Base-by-base conservation (phyloP, 306 rosid species). In the Quercus ilex region DNA sequence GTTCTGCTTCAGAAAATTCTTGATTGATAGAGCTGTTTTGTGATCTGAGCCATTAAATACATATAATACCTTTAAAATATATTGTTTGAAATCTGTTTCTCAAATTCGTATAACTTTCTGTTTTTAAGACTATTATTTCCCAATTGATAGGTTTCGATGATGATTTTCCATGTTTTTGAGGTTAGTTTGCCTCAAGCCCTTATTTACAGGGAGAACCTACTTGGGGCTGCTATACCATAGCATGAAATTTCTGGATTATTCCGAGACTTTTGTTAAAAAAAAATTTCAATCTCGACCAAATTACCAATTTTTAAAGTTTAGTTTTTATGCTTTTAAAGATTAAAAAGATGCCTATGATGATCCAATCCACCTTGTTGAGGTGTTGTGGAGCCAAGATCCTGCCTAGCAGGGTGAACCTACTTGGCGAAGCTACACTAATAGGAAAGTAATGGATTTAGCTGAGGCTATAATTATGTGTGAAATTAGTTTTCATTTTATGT, bases 1-100 rank as follows among this genome's bases (percentile, higher is more conserved):
- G 98, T 94, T 94, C 98, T 94, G 98, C 98, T 92, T 88, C 98
- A 83, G 97, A 92, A 60, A 68, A 79, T 26, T 83, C 75, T 74
- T 94, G 98, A 94, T 87, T 28, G 97, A 88, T 72, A 92, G 82
- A 91, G 97, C 97, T 94, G 98, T 86, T 77, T 28, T 28, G 13
- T 74, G 1, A 14, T 76, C 97, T 94, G 98, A 94, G 97, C 92
- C 88, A 46, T n/a, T 3, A 8, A 3, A 1, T 12, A 5, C 0
- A 7, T 21, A 4, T 19, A 3, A 2, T 0, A 3, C 3, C 3
- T 57, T 4, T 5, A 2, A 1, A 7, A 0, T 1, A 1, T 6
- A 2, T 5, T 35, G 17, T 18, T 0, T 10, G 15, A 4, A 18
- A 19, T 3, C 56, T 51, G 25, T 58, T 25, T 1, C 30, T 5